Evolutionary conservation across 352 stramenopile genomes (phyloP).

Genomic region (Globisporangium yorkense): DNA sequence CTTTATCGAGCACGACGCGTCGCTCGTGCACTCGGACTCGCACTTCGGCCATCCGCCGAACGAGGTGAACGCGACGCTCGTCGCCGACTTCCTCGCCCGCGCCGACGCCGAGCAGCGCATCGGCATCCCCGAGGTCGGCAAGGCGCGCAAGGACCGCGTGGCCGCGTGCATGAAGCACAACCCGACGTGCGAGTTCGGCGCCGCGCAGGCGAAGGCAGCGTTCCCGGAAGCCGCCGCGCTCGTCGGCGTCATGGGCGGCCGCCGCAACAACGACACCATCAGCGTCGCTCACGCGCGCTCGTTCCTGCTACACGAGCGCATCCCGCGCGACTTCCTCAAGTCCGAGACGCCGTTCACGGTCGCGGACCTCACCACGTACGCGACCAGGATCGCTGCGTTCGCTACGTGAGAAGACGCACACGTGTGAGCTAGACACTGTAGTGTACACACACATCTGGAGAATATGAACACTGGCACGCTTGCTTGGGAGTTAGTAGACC

Average conservation of each 20-base stretch:
- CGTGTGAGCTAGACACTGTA: too few species aligned
- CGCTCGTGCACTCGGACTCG: constrained; percentile 42
- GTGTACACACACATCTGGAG: too few species aligned
- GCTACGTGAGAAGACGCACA: neutral
- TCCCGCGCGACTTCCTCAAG: constrained; percentile 24
- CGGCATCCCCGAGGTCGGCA: constrained; percentile 22
- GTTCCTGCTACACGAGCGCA: constrained; percentile 30
- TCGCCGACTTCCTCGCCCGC: constrained; percentile 14
- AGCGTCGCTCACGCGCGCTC: constrained; percentile 21
- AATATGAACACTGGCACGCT: too few species aligned
- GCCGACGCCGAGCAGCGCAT: constrained; percentile 17
- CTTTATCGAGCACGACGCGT: constrained; percentile 36
- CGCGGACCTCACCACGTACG: constrained; percentile 16
- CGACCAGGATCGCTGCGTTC: constrained; percentile 18
- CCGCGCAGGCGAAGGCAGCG: too few species aligned
- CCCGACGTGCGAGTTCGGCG: constrained; percentile 15
- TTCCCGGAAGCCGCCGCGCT: too few species aligned
- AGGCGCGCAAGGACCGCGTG: constrained; percentile 25
- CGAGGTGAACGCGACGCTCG: constrained; percentile 18
- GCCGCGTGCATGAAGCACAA: constrained; percentile 23
- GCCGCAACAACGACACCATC: constrained; percentile 26
- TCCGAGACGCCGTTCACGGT: constrained; percentile 17
- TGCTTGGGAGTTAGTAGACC: too few species aligned
- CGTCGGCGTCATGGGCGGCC: neutral
- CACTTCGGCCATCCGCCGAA: constrained; percentile 21